Evolutionary conservation across 2,329 filamentous ascomycete species (phyloP).

Genomic region (Botrytis squamosa): DNA sequence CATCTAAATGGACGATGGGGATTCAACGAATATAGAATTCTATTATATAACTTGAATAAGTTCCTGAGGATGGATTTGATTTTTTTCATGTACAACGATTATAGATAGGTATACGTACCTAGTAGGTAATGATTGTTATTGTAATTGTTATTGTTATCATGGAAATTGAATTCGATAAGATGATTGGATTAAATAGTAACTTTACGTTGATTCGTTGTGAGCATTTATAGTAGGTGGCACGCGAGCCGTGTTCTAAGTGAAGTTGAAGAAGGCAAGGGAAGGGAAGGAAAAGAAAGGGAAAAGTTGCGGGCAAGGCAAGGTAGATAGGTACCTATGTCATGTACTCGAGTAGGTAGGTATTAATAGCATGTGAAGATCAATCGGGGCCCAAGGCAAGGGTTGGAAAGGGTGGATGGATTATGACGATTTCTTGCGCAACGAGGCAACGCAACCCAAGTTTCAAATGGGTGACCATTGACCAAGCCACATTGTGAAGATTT

Average conservation of each 20-base stretch:
- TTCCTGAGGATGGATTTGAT: too few relatives aligned
- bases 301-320: not conserved
- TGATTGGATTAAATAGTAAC: not conserved
- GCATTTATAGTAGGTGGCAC: too few relatives aligned
- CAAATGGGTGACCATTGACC: too few relatives aligned
- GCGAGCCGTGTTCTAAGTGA: not conserved
- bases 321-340: not conserved
- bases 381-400: not conserved
- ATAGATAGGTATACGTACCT: not conserved
- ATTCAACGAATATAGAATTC: not conserved
- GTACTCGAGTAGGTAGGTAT: too few relatives aligned
- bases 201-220: not conserved
- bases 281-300: not conserved
- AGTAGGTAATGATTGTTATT: not conserved
- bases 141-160: not conserved
- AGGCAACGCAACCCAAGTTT: not conserved
- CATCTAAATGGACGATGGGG: not conserved
- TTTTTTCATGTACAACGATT: not conserved
- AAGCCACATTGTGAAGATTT: too few relatives aligned
- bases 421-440: conserved; percentile 13
- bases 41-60: not conserved
- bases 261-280: not conserved
- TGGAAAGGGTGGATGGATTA: not conserved
- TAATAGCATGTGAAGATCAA: conserved; percentile 22
- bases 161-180: not conserved